Conservation (phyloP, 352 stramenopile species). For the Phytopythium chamaehyphon region DNA sequence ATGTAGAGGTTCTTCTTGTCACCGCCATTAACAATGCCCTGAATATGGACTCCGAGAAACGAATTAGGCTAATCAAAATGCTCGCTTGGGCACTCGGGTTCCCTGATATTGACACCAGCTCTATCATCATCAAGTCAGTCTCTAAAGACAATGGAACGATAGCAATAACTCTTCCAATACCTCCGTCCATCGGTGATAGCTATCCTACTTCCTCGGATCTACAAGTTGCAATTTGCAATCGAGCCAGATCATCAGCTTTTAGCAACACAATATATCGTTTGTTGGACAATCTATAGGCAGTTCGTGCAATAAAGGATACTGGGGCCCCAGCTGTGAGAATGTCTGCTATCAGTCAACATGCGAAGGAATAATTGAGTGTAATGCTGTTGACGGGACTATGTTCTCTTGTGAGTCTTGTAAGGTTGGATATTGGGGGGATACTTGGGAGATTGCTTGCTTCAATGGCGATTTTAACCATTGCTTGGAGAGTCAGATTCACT, state of each 20-base stretch:
- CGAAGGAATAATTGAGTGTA: background rate
- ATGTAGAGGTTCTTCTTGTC: background rate
- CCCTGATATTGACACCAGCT: conserved; percentile 1
- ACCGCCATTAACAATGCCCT: background rate
- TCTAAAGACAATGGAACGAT: background rate
- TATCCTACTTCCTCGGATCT: background rate
- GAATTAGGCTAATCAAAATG: background rate
- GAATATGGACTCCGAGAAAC: background rate
- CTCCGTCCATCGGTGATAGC: background rate
- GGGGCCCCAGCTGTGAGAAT: background rate
- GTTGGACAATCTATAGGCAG: background rate
- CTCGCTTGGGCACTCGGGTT: conserved; percentile 3
- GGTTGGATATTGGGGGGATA: background rate
- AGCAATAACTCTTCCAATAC: background rate
- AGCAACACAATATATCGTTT: background rate
- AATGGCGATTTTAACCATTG: background rate
- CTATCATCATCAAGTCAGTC: background rate
- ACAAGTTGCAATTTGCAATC: background rate
- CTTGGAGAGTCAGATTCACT: background rate
- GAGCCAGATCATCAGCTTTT: background rate
- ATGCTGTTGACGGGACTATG: background rate
- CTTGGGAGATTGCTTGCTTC: background rate
- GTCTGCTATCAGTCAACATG: background rate
- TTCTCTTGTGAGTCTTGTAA: background rate
- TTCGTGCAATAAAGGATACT: background rate